A percentile compares a stretch with the other conserved stretches of the same genome.
Evolutionary conservation across 2,329 filamentous ascomycete genomes (phyloP).

Genomic region (Trichoderma hamatum): DNA sequence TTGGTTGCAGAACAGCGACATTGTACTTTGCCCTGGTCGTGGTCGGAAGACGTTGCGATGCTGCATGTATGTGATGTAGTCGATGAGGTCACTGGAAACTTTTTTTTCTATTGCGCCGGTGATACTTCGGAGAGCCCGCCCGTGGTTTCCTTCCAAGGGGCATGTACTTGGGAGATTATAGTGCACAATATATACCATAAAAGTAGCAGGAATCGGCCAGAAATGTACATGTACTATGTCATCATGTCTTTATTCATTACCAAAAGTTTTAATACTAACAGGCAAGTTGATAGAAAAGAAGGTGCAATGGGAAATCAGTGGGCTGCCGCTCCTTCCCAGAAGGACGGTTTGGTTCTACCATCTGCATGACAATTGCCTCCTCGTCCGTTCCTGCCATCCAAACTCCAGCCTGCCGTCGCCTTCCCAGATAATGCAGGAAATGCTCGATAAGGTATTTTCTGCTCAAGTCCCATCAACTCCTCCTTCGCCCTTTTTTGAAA

Average conservation of each 20-base stretch:
- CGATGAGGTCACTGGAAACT: conserved; percentile 21
- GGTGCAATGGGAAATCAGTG: conserved; percentile 22
- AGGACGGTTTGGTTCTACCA: conserved; percentile 22
- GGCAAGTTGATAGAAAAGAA: conserved; percentile 22
- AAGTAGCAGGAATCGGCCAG: background rate
- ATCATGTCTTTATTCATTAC: conserved; percentile 26
- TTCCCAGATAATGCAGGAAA: conserved; percentile 21
- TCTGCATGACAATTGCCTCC: conserved; percentile 21
- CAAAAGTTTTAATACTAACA: conserved; percentile 15
- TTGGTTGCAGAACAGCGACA: conserved; percentile 14
- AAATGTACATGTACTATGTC: background rate
- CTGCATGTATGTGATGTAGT: conserved; percentile 7
- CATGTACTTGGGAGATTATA: background rate
- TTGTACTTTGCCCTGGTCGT: too few species aligned
- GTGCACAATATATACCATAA: background rate
- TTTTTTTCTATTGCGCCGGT: conserved; percentile 32
- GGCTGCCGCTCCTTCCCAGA: conserved; percentile 25
- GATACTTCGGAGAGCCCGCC: conserved; percentile 32
- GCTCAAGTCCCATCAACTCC: conserved; percentile 21
- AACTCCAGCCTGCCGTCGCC: conserved; percentile 26
- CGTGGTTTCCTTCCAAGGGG: background rate
- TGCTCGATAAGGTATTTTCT: conserved; percentile 25
- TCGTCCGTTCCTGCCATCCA: conserved; percentile 25
- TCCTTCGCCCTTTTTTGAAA: conserved; percentile 13
- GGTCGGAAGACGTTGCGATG: background rate